Evolutionary conservation across 441 rosid species (phyloP), one percentile per base, ranked within the genome.

Genomic region (Populus hybrid): DNA sequence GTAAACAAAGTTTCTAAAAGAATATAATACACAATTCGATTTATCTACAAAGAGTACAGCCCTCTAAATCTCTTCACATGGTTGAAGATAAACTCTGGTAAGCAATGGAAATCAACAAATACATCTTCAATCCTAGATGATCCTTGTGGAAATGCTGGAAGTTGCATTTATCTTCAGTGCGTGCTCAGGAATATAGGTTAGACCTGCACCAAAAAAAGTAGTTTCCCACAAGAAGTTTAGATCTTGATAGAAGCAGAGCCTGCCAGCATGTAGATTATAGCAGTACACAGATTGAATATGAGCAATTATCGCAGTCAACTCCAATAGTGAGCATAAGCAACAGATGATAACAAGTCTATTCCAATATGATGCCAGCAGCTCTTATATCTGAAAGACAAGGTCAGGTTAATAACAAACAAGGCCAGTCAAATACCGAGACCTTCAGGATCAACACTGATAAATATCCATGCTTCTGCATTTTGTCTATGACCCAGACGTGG

Each of bases 91-190:
- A 79, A 71, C 71, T 36, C 26, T 42, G 34, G 73, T 36, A 50
- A 30, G 76, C 71, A 74, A 64, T 76, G 73, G 38, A 50, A 36
- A 30, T 21, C 36, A 42, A 26, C 73, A 42, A 42, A 10, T 12
- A 30, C 2, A 72, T 64, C 38, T 74, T 30, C 32, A 30, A 12
- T 81, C 77, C 88, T 94, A 93, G 71, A 87, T 69, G 50, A 93
- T 90, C 77, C 92, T 91, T 0, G 93, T 88, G 73, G 93, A 92
- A 82, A 95, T 84, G 88, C 98, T 91, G 72, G 97, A 91, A 28
- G 95, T 90, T 20, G 99, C 93, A 79, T 92, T 95, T 86, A 95
- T 95, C 93, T 89, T 89, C 85, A 93, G 84, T 1, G 97, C 90
- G 84, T 88, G 90, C 89, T 95, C 95, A 11, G 99, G 97, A 71